Evolutionary conservation across 331 rosid genomes (phyloP).

Genomic region (Rhamnella rubrinervis): DNA sequence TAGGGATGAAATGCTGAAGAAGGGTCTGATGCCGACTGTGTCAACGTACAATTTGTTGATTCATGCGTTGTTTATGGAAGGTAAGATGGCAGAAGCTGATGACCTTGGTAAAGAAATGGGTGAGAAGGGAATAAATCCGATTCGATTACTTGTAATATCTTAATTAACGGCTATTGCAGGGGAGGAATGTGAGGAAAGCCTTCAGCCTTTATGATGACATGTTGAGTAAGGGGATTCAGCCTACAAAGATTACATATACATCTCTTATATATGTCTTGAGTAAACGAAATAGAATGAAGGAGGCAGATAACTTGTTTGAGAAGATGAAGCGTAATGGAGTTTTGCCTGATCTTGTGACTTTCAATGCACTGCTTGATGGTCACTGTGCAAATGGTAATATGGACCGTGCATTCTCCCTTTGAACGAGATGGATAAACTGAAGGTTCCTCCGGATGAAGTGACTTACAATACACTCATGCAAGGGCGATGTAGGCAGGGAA

Average conservation of each 20-base stretch:
- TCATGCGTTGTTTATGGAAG: conserved; percentile 79
- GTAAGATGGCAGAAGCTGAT: conserved; percentile 55
- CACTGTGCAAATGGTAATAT: conserved; percentile 61
- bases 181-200: conserved; percentile 66
- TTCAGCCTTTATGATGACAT: conserved; percentile 60
- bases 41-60: conserved; percentile 77
- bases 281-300: conserved; percentile 58
- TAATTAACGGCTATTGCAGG: conserved; percentile 69
- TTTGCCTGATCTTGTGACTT: conserved; percentile 63
- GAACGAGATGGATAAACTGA: conserved; percentile 66
- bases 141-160: conserved; percentile 65
- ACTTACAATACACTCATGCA: conserved; percentile 88
- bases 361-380: conserved; percentile 79
- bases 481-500: conserved; percentile 69
- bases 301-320: conserved; percentile 68
- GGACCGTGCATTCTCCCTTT: conserved; percentile 57
- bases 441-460: conserved; percentile 69
- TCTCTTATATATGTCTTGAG: conserved; percentile 68
- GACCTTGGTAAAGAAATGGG: conserved; percentile 55
- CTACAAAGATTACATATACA: conserved; percentile 69
- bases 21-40: conserved; percentile 53
- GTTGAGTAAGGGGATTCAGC: conserved; percentile 49
- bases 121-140: conserved; percentile 59
- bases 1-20: conserved; percentile 64
- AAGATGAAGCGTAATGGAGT: conserved; percentile 46